These are phyloP conservation scores for Fusarium vanettenii DNA, from an alignment of 2,329 filamentous ascomycete species.

Conservation along the genomic window DNA sequence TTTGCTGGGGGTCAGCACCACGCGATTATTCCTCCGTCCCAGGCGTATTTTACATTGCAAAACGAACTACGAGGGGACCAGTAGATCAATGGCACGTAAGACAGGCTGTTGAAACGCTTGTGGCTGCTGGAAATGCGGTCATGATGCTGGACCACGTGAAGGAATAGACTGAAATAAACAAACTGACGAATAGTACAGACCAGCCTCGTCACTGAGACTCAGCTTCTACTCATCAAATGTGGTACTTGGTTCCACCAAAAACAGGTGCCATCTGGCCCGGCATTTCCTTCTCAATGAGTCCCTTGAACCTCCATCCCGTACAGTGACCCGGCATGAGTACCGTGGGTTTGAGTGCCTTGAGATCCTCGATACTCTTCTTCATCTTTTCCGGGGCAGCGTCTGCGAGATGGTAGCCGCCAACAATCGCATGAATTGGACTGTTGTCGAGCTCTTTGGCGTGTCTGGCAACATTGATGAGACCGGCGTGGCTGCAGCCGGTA, in stretches of 20 bases:
- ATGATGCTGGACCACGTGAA: neutral
- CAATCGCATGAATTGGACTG: constrained; percentile 31
- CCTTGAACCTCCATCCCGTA: constrained; percentile 66
- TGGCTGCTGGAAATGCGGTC: neutral
- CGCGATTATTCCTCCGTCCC: neutral
- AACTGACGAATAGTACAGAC: neutral
- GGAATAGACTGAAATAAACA: neutral
- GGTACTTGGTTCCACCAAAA: constrained; percentile 59
- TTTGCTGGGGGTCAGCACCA: neutral
- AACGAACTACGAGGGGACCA: neutral
- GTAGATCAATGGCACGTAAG: neutral
- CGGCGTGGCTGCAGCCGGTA: constrained; percentile 67
- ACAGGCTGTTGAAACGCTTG: neutral
- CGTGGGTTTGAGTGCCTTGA: constrained; percentile 58
- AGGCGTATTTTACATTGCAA: neutral
- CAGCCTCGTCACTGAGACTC: neutral
- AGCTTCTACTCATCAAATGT: neutral
- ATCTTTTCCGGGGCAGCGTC: constrained; percentile 48
- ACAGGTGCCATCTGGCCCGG: constrained; percentile 61
- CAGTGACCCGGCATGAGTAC: constrained; percentile 66
- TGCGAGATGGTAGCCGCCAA: neutral
- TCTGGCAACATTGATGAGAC: constrained; percentile 62
- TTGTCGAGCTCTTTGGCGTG: constrained; percentile 56
- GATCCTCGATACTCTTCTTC: constrained; percentile 58
- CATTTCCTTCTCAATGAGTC: constrained; percentile 54